These are phyloP conservation scores for Botrytis deweyae DNA, from an alignment of 2,329 filamentous ascomycete species.

Conservation along the genomic window DNA sequence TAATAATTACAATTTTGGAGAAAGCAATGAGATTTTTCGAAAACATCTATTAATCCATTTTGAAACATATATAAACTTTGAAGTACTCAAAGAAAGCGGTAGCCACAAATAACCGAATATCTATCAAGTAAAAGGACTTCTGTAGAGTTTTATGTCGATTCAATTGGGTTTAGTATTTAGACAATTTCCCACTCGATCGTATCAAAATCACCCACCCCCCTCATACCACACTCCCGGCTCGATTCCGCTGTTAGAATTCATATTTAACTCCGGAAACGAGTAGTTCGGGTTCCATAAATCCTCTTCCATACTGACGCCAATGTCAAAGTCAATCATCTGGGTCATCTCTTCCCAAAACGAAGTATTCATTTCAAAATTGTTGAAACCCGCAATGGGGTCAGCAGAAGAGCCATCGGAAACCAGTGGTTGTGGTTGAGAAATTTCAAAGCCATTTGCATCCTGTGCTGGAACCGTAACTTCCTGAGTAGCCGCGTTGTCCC, in stretches of 20 bases:
- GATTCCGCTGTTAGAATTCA: neutral
- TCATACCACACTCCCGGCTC: neutral
- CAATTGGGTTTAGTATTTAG: neutral
- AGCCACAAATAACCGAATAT: neutral
- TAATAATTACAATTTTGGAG: neutral
- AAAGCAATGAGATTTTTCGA: neutral
- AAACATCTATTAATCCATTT: neutral
- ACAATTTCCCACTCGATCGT: neutral
- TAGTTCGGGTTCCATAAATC: neutral
- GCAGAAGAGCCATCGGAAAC: neutral
- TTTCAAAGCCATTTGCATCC: neutral
- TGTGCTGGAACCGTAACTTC: neutral
- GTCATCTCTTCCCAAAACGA: conserved; percentile 17
- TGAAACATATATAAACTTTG: neutral
- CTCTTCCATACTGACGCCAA: conserved; percentile 3
- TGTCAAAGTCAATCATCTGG: conserved; percentile 13
- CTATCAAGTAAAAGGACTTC: neutral
- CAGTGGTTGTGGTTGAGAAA: neutral
- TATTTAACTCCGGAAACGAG: neutral
- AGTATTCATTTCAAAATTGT: neutral
- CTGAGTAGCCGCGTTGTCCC: neutral
- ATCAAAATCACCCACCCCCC: neutral
- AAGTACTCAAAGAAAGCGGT: neutral
- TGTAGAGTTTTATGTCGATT: too few relatives aligned
- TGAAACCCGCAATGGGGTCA: neutral